phyloP scores from a whole-genome alignment of 441 rosid genomes.

The Omphalea diandra region DNA sequence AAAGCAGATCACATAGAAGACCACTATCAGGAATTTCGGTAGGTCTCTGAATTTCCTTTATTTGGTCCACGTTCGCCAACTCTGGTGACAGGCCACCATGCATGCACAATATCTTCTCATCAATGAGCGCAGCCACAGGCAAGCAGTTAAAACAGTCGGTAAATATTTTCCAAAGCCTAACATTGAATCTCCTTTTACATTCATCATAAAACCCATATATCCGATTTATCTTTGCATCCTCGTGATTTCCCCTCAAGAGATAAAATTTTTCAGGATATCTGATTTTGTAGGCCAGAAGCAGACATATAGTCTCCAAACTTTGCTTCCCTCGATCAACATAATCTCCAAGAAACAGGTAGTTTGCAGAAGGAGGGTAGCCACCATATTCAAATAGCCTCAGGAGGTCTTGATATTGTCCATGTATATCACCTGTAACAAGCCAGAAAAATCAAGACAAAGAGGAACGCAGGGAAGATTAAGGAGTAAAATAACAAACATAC shows the following conservation, averaged over 20 bases:
- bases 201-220: slow-evolving; percentile 96
- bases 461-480: neutral
- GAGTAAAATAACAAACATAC: neutral
- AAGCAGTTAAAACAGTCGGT: slow-evolving; percentile 92
- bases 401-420: slow-evolving; percentile 96
- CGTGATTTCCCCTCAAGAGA: slow-evolving; percentile 97
- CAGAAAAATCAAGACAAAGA: slow-evolving; percentile 14
- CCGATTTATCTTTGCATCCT: slow-evolving; percentile 94
- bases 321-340: slow-evolving; percentile 97
- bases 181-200: slow-evolving; percentile 95
- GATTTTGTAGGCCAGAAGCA: slow-evolving; percentile 93
- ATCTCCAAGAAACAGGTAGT: slow-evolving; percentile 92
- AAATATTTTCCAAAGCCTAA: slow-evolving; percentile 91
- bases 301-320: slow-evolving; percentile 93
- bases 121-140: slow-evolving; percentile 93
- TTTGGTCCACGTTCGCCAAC: slow-evolving; percentile 67
- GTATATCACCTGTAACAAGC: slow-evolving; percentile 75
- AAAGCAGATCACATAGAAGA: slow-evolving; percentile 94
- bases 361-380: slow-evolving; percentile 88
- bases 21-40: slow-evolving; percentile 90
- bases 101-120: slow-evolving; percentile 91
- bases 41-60: slow-evolving; percentile 77
- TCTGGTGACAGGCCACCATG: slow-evolving; percentile 98
- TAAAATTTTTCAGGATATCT: slow-evolving; percentile 63
- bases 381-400: slow-evolving; percentile 80